Evolutionary conservation across 768 basidiomycete genomes (phyloP).

Genomic region (Lyophyllum atratum): DNA sequence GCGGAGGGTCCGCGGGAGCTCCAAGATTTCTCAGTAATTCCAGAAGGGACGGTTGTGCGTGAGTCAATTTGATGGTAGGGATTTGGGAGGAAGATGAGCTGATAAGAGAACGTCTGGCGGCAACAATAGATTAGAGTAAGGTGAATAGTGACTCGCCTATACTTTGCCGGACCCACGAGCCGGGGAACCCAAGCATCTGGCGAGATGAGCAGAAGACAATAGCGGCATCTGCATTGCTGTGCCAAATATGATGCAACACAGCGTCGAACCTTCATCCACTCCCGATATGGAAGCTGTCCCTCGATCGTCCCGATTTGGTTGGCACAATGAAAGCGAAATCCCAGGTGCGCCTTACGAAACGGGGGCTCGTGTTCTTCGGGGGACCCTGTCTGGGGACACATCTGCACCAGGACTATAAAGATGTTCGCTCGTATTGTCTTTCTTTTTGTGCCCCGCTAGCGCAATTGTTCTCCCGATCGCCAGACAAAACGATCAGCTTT

Average conservation of each 20-base stretch:
- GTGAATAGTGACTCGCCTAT: constrained; percentile 13
- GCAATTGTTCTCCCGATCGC: constrained; percentile 62
- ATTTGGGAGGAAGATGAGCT: constrained; percentile 20
- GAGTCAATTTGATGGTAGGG: no score
- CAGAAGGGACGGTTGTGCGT: constrained; percentile 30
- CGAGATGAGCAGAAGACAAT: constrained; percentile 43
- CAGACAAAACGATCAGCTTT: constrained; percentile 44
- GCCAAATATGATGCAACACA: constrained; percentile 36
- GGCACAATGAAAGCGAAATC: constrained; percentile 34
- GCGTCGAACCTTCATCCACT: constrained; percentile 33
- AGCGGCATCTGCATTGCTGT: constrained; percentile 40
- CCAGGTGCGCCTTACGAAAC: constrained; percentile 35
- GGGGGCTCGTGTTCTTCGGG: constrained; percentile 38
- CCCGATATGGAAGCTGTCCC: constrained; percentile 42
- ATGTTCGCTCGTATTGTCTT: constrained; percentile 55
- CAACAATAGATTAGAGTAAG: constrained; percentile 24
- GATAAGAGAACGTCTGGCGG: constrained; percentile 24
- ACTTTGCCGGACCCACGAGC: constrained; percentile 37
- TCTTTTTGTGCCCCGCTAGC: constrained; percentile 60
- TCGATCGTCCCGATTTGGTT: constrained; percentile 31
- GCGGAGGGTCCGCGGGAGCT: constrained; percentile 18
- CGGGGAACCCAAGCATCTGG: constrained; percentile 20
- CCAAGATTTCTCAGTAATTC: constrained; percentile 12
- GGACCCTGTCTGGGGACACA: constrained; percentile 35
- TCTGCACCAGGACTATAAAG: constrained; percentile 50